Evolutionary conservation across 2,329 filamentous ascomycete species (phyloP).

Genomic region (Sporothrix globosa): DNA sequence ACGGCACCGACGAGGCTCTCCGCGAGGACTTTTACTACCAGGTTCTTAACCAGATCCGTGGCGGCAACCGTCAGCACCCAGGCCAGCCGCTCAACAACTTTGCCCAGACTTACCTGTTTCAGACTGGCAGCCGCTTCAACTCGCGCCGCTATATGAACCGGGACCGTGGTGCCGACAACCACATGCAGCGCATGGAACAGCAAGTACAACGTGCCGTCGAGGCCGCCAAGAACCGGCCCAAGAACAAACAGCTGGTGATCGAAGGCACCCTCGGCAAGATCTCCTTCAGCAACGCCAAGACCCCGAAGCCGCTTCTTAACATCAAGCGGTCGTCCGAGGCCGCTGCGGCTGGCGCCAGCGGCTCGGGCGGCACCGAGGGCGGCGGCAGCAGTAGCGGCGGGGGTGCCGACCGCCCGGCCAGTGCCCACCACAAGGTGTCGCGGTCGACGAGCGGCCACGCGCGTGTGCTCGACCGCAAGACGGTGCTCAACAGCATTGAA

Average conservation of each 20-base stretch:
- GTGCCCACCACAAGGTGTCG: constrained; percentile 41
- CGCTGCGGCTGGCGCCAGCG: background rate
- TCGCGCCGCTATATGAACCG: constrained; percentile 66
- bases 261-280: constrained; percentile 97
- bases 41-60: constrained; percentile 91
- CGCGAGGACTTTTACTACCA: constrained; percentile 98
- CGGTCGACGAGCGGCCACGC: constrained; percentile 34
- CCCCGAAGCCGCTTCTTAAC: constrained; percentile 89
- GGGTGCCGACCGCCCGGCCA: constrained; percentile 6
- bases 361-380: constrained; percentile 44
- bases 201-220: constrained; percentile 97
- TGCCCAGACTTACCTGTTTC: constrained; percentile 95
- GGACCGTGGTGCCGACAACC: constrained; percentile 85
- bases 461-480: constrained; percentile 74
- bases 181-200: constrained; percentile 98
- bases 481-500: constrained; percentile 83
- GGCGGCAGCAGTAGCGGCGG: background rate
- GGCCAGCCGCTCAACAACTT: constrained; percentile 94
- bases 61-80: constrained; percentile 84
- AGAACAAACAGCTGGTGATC: constrained; percentile 95
- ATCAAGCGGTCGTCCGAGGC: constrained; percentile 68
- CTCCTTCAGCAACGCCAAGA: constrained; percentile 98
- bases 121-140: constrained; percentile 83
- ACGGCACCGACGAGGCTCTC: constrained; percentile 76
- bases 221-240: constrained; percentile 94